Conservation (phyloP, 1,284 basidiomycete genomes). For the Leccinum pallidistipes region DNA sequence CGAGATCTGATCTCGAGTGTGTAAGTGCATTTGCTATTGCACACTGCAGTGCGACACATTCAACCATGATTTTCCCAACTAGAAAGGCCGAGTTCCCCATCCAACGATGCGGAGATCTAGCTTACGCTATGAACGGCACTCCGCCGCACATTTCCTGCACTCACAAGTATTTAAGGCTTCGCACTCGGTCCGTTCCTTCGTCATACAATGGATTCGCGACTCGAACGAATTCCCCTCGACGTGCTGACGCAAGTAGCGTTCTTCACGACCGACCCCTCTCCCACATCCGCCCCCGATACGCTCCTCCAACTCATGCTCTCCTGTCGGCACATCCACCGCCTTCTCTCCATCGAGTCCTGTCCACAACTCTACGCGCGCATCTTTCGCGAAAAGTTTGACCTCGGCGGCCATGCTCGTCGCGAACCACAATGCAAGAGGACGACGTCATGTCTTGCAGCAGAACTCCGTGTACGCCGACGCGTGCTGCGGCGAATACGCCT, state of each 20-base stretch:
- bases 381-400: slow-evolving; percentile 57
- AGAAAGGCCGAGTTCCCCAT: slow-evolving; percentile 38
- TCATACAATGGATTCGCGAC: slow-evolving; percentile 40
- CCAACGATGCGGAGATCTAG: slow-evolving; percentile 35
- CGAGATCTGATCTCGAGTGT: slow-evolving; percentile 38
- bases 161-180: slow-evolving; percentile 29
- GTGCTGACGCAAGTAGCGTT: slow-evolving; percentile 54
- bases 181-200: slow-evolving; percentile 13
- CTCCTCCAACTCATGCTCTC: slow-evolving; percentile 46
- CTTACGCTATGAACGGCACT: slow-evolving; percentile 37
- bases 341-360: slow-evolving; percentile 44
- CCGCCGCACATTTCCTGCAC: slow-evolving; percentile 28
- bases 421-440: slow-evolving; percentile 30
- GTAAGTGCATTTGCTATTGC: slow-evolving; percentile 34
- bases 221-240: slow-evolving; percentile 50
- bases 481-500: slow-evolving; percentile 45
- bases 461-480: slow-evolving; percentile 45
- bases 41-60: slow-evolving; percentile 33
- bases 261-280: slow-evolving; percentile 39
- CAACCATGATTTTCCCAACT: slow-evolving; percentile 39
- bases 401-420: slow-evolving; percentile 40
- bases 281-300: slow-evolving; percentile 38
- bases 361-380: slow-evolving; percentile 64
- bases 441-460: slow-evolving; percentile 47
- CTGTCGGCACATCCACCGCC: slow-evolving; percentile 43